Base-by-base conservation (phyloP, 352 stramenopile genomes). In the Phytopythium oedochilum region DNA sequence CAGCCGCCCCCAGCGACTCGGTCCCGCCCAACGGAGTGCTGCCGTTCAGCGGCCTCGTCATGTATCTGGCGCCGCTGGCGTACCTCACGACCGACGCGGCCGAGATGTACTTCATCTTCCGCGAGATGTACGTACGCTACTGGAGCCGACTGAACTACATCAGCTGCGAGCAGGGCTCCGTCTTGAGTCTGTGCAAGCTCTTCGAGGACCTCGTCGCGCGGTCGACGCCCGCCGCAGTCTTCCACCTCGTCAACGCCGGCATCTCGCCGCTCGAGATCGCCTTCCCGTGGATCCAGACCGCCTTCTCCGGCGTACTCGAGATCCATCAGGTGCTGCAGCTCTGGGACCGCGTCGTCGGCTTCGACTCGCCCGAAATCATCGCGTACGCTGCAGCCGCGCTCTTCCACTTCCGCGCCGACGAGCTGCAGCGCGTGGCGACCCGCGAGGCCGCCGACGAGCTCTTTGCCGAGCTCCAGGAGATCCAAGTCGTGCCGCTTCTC, bases 111-210 rank as follows among this genome's bases (percentile, higher is more conserved):
- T 83, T 75, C 42, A 70, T 91, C 14, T 93, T 93, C 42, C 80
- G 83, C 8, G 78, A 88, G 39, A 71, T 93, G 67, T 93, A 91
- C 63, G 61, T 70, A 9, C 77, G 77, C 44, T 91, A 89, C 57
- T 93, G 83, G 83, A 88, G 83, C 64, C 78, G 80, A 26, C 69
- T 93, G 45, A 88, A 89, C 53, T 68, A 62, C 20, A 86, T 93
- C 28, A 65, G 71, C 34, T 67, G 66, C 28, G 71, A 86, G 12
- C 46, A 58, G 53, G 72, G 68, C 20, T 78, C 77, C n/a, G 86
- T 90, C 34, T 62, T 91, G 31, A 57, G 68, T 34, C 73, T 91
- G 26, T 90, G 83, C 63, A 85, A 87, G 51, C 61, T 89, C 14
- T 93, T 91, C 53, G 83, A 93, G 55, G 69, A 81, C 23, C 70